Base-by-base conservation (phyloP, 495 filamentous ascomycete genomes). In the Daldinia concentrica region DNA sequence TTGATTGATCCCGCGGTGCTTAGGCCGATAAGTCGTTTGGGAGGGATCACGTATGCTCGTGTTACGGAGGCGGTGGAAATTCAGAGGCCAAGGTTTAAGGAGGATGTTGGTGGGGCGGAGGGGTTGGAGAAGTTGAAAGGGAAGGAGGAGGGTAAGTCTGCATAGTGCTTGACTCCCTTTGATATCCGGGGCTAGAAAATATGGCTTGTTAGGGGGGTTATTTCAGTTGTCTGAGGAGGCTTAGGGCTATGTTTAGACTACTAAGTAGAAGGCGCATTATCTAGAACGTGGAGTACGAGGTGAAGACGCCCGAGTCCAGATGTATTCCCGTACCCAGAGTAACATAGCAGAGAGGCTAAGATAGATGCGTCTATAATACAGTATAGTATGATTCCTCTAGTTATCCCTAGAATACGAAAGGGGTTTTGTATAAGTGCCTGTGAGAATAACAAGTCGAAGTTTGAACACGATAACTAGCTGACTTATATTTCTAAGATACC, bases 11-110 rank as follows among this genome's bases (percentile, higher is more conserved):
- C 92, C 14, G 85, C 83, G 52, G 80, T 92, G 9, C 73, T 98
- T 41, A 87, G 86, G 70, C 95, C 95, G 15, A 86, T 97, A 29
- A 87, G 86, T 73, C 87, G 95, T 9, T 66, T 98, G 45, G 95
- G 94, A 8, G 95, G 95, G 0, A 93, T 97, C 72, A 88, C 88
- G 5, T 98, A 97, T 76, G 90, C 88, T 0, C 83, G 93, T 26
- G 82, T 86, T 6, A 89, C 85, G 0, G 89, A 94, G 51, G 92
- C 82, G 1, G 77, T 92, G n/a, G 95, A 98, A 83, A 75, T 98
- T 43, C 89, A 86, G 7, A 79, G 95, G 51, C 92, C 93, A 17
- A 86, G 89, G 66, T 97, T 87, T 73, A 80, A 83, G 45, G 81
- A 80, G 73, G 79, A 82, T 68, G 17, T 84, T 7, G 82, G 82